Evolutionary conservation across 2,329 filamentous ascomycete species (phyloP).

Genomic region (Colletotrichum cuscutae): DNA sequence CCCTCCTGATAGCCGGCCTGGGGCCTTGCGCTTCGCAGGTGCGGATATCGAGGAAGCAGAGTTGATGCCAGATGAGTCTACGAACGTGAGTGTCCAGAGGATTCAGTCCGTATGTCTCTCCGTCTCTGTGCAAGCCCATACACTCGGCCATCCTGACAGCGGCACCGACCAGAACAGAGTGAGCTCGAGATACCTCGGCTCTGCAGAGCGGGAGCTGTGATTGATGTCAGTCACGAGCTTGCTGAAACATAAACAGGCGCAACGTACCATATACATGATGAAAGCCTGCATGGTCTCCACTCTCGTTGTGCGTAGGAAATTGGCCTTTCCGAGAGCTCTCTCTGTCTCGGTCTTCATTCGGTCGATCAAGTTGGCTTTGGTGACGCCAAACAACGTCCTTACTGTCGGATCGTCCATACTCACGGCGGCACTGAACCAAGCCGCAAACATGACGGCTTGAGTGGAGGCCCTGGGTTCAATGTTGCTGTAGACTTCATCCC

Average conservation of each 20-base stretch:
- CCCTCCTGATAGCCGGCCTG: slow-evolving; percentile 74
- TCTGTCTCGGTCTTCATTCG: slow-evolving; percentile 75
- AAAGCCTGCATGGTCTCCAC: slow-evolving; percentile 82
- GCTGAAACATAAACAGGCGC: background rate
- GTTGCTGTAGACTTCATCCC: slow-evolving; percentile 67
- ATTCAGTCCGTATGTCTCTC: slow-evolving; percentile 71
- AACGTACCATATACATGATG: slow-evolving; percentile 77
- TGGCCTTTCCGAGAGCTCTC: slow-evolving; percentile 73
- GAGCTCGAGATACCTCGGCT: slow-evolving; percentile 76
- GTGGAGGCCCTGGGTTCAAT: slow-evolving; percentile 72
- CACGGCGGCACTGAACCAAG: slow-evolving; percentile 75
- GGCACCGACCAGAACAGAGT: slow-evolving; percentile 77
- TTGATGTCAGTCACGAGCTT: slow-evolving; percentile 36
- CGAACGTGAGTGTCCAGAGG: slow-evolving; percentile 78
- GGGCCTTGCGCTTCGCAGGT: slow-evolving; percentile 81
- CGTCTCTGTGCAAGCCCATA: slow-evolving; percentile 80
- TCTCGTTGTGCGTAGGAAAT: slow-evolving; percentile 75
- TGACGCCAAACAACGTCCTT: slow-evolving; percentile 60
- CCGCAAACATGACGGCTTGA: slow-evolving; percentile 76
- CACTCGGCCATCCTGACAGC: slow-evolving; percentile 81
- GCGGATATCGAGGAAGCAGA: slow-evolving; percentile 80
- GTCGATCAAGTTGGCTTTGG: slow-evolving; percentile 67
- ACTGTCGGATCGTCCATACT: slow-evolving; percentile 69
- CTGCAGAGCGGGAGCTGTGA: slow-evolving; percentile 75
- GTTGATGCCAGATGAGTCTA: slow-evolving; percentile 79